Evolutionary conservation across 805 yeast genomes (phyloP), one percentile per base, ranked within the genome.

Genomic region (Wickerhamiella occidentalis): DNA sequence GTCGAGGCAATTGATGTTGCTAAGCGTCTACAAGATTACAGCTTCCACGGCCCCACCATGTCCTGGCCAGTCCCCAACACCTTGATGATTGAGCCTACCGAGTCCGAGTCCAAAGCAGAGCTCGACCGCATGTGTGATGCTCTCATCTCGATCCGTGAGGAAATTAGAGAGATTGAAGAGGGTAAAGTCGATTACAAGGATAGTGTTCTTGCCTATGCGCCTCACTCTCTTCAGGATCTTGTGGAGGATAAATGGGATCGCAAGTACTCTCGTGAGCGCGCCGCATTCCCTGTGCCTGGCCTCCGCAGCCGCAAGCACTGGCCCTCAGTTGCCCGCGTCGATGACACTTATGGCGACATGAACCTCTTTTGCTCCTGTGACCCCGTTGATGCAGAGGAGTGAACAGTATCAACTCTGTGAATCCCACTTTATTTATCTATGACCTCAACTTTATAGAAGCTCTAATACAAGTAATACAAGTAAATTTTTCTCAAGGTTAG

Each of bases 1-100:
- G 73, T 90, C 49, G 96, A 92, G 68, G 96, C 96, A 18, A 85
- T 90, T 58, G 98, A 92, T 64, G 80, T 92, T 52, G 97, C 98
- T 51, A 92, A 92, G 72, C 79, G 98, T 67, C 74, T 92, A 53
- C 97, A 92, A 69, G 98, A 92, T 68, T 92, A 90, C 64, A 96
- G 97, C 0, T 92, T 92, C 78, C 98, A 92, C 67, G 96, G 96
- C 0, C 98, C 98, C 54, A 92, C 98, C 22, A 80, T 92, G 85
- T 92, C 97, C 2, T 92, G 92, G 85, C 98, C 98, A 8, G 94
- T 92, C 47, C 90, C 96, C 4, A 95, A 94, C 54, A 92, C 98
- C 1, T 74, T 92, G 58, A 92, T 92, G 98, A 79, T 92, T 55
- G 98, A 92, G 70, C 98, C 98, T 52, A 92, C 98, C 2, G 98